Conservation (phyloP, 352 stramenopile genomes). For the Achlya hypogyna region DNA sequence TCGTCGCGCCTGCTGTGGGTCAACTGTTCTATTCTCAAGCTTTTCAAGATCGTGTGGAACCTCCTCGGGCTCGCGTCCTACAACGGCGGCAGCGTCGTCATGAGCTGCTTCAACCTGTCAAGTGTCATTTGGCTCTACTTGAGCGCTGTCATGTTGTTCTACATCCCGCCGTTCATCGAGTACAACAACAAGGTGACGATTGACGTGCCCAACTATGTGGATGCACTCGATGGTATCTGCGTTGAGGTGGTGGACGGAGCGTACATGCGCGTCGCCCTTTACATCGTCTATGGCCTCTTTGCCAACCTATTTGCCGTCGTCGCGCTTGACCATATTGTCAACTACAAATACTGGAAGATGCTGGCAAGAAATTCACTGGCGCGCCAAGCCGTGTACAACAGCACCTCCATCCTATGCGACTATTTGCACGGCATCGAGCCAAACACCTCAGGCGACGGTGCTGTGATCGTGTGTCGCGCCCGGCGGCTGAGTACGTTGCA, state of each 20-base stretch:
- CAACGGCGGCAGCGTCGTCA: not conserved
- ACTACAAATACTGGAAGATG: not conserved
- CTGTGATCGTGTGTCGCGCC: not conserved
- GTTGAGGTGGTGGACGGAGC: not conserved
- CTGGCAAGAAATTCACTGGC: not conserved
- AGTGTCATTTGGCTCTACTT: not conserved
- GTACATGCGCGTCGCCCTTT: not conserved
- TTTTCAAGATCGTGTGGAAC: not conserved
- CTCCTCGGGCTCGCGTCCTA: not conserved
- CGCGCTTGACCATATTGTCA: not conserved
- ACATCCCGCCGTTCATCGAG: not conserved
- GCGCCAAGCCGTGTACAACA: constrained; percentile 3
- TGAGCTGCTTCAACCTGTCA: constrained; percentile 11
- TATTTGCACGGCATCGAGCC: not conserved
- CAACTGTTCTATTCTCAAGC: not conserved
- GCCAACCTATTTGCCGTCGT: not conserved
- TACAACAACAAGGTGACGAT: not conserved
- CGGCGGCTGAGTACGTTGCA: constrained; percentile 9
- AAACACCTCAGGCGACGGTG: not conserved
- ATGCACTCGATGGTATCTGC: not conserved
- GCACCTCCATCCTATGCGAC: not conserved
- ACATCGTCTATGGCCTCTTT: not conserved
- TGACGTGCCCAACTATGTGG: not conserved
- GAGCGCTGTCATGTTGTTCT: not conserved
- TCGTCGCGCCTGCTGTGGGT: constrained; percentile 1